Base-by-base conservation (phyloP, 2,329 filamentous ascomycete species). In the Piedraia hortae region DNA sequence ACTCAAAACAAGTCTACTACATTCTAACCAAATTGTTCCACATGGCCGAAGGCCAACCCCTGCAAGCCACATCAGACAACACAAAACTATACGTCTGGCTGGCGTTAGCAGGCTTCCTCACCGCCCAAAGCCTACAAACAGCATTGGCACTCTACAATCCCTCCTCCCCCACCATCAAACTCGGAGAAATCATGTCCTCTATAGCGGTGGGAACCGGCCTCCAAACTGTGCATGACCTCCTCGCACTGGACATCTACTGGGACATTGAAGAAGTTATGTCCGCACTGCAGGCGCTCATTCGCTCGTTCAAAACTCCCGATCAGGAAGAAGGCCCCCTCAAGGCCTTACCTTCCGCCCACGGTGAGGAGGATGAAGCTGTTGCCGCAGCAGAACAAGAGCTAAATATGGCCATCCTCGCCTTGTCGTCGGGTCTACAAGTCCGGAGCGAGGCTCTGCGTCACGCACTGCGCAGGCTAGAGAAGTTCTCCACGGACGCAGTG, bases 381-480 rank as follows among this genome's bases (percentile, higher is more conserved):
- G 43, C 46, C 16, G 37, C 35, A 14, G 39, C 38, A 3, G 34
- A 42, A 21, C 31, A 62, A 18, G 66, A 74, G 36, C 54, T 80
- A 21, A 57, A 66, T 24, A 53, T 65, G 26, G 70, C 68, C 3
- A 56, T 74, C 28, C 62, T 63, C 22, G 62, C 71, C 29, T 50
- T 77, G 4, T 59, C 63, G 22, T 56, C 63, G 31, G 64, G 69
- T 14, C 58, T 64, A 19, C 55, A 57, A 28, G 53, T 59, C 24
- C 61, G 69, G 14, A 62, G 61, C 19, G 53, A 60, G 20, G 62
- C 65, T 4, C 46, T 80, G 6, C 69, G 65, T 12, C 48, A 66
- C 9, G 67, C 70, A 0, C 62, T 80, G 21, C 58, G 60, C 21
- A 70, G 71, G 37, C 55, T 82, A 4, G 65, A 64, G 38, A 55